Conservation (phyloP, 345 rosid genomes). For the Ceriops zippeliana region DNA sequence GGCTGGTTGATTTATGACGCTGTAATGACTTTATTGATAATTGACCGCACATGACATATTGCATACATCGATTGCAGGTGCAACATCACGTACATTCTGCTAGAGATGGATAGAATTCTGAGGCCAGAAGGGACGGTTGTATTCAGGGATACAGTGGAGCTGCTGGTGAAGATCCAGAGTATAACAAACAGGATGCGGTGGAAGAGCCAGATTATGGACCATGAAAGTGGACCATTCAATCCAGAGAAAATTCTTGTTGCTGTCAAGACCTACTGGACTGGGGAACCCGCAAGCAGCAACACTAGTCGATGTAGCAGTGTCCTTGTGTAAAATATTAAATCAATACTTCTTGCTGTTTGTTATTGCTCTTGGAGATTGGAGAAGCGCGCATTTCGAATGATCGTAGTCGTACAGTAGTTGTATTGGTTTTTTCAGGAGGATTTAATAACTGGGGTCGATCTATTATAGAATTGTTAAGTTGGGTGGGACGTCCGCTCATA, state of each 20-base stretch:
- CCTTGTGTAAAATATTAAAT: too few species aligned
- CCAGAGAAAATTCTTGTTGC: slow-evolving; percentile 92
- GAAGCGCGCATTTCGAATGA: too few species aligned
- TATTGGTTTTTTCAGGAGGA: too few species aligned
- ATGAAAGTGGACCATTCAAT: slow-evolving; percentile 91
- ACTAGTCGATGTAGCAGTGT: slow-evolving; percentile 13
- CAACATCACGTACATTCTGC: slow-evolving; percentile 63
- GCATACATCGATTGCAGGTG: slow-evolving; percentile 43
- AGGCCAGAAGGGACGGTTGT: slow-evolving; percentile 96
- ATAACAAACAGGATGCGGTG: slow-evolving; percentile 85
- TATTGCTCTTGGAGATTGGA: too few species aligned
- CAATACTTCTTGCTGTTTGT: too few species aligned
- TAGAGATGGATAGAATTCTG: slow-evolving; percentile 95
- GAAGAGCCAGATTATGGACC: slow-evolving; percentile 75
- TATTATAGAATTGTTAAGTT: too few species aligned
- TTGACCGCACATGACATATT: too few species aligned
- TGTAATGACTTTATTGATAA: too few species aligned
- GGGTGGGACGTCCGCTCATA: too few species aligned
- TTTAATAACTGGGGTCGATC: too few species aligned
- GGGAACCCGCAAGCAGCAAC: slow-evolving; percentile 39
- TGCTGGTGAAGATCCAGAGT: slow-evolving; percentile 61
- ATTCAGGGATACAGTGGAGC: slow-evolving; percentile 86
- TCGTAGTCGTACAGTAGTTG: too few species aligned
- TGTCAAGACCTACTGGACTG: slow-evolving; percentile 88
- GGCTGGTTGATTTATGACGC: too few species aligned